Percentiles rank a stretch among this genome's conserved stretches.
phyloP scores from a whole-genome alignment of 2,329 filamentous ascomycete genomes.

The Exserohilum rostratum region DNA sequence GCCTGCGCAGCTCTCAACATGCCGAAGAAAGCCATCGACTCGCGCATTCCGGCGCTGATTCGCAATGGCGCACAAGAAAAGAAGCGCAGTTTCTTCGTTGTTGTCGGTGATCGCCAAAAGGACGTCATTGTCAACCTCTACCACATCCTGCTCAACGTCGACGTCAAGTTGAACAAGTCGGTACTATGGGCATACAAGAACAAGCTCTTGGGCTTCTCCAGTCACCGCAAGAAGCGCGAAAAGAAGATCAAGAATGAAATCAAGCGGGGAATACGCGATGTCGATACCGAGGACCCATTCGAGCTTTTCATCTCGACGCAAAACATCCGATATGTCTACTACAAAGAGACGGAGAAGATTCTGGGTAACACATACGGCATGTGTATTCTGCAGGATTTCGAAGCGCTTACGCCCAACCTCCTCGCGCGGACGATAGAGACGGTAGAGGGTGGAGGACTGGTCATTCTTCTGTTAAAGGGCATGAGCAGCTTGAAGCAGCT shows the following conservation, averaged over 20 bases:
- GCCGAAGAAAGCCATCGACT: conserved; percentile 48
- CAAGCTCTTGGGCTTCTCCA: conserved; percentile 88
- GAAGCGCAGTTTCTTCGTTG: conserved; percentile 97
- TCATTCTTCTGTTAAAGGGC: conserved; percentile 88
- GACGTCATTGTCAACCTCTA: conserved; percentile 96
- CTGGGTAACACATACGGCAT: conserved; percentile 97
- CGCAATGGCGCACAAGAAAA: conserved; percentile 68
- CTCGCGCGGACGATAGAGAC: conserved; percentile 95
- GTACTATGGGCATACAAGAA: conserved; percentile 99
- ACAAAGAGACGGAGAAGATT: conserved; percentile 99
- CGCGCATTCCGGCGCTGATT: conserved; percentile 50
- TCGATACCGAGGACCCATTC: conserved; percentile 92
- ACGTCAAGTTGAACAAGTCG: conserved; percentile 93
- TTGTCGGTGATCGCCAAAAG: conserved; percentile 92
- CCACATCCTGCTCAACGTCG: conserved; percentile 87
- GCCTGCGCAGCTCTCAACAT: conserved; percentile 42
- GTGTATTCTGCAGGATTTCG: conserved; percentile 98
- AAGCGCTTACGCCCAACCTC: conserved; percentile 96
- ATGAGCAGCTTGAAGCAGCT: conserved; percentile 98
- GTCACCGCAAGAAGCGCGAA: conserved; percentile 97
- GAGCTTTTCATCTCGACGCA: conserved; percentile 96
- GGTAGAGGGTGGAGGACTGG: conserved; percentile 92
- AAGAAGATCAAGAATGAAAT: conserved; percentile 98
- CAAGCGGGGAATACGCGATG: conserved; percentile 89
- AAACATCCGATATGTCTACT: conserved; percentile 98